Conservation (phyloP, 768 basidiomycete genomes). For the Trametopsis cervina region DNA sequence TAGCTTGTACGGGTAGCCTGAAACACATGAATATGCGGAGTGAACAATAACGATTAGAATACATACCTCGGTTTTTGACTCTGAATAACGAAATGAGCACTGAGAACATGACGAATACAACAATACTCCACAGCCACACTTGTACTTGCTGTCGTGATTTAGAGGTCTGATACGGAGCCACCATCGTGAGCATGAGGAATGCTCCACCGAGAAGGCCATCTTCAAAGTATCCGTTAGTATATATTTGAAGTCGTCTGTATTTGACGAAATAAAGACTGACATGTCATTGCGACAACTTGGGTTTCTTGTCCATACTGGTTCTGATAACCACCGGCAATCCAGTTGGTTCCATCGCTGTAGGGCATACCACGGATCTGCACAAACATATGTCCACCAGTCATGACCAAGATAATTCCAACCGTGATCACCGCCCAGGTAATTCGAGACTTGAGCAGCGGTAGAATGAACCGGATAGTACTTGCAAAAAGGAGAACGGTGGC, state of each 20-base stretch:
- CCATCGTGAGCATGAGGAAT: conserved; percentile 73
- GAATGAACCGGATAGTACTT: conserved; percentile 51
- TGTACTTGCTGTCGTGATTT: conserved; percentile 74
- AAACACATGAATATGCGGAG: not conserved
- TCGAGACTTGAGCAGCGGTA: conserved; percentile 59
- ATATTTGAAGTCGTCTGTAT: not conserved
- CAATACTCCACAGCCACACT: conserved; percentile 82
- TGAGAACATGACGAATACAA: conserved; percentile 81
- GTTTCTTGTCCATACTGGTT: conserved; percentile 93
- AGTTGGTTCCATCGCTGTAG: conserved; percentile 55
- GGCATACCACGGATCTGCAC: conserved; percentile 82
- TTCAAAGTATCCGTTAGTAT: too few relatives aligned
- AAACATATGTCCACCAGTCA: conserved; percentile 97
- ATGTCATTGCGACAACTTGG: conserved; percentile 77
- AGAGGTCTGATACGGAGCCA: conserved; percentile 72
- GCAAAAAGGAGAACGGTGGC: conserved; percentile 40
- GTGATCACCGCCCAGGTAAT: conserved; percentile 73
- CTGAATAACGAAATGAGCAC: conserved; percentile 82
- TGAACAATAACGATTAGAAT: not conserved
- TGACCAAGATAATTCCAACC: conserved; percentile 60
- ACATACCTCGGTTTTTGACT: conserved; percentile 81
- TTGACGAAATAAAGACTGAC: conserved; percentile 43
- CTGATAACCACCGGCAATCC: conserved; percentile 86
- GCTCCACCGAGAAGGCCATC: conserved; percentile 79
- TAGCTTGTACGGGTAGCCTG: conserved; percentile 79